A percentile compares a stretch with the other conserved stretches of the same genome.
Conservation (phyloP, 306 rosid genomes). For the Ochetophila trinervis region DNA sequence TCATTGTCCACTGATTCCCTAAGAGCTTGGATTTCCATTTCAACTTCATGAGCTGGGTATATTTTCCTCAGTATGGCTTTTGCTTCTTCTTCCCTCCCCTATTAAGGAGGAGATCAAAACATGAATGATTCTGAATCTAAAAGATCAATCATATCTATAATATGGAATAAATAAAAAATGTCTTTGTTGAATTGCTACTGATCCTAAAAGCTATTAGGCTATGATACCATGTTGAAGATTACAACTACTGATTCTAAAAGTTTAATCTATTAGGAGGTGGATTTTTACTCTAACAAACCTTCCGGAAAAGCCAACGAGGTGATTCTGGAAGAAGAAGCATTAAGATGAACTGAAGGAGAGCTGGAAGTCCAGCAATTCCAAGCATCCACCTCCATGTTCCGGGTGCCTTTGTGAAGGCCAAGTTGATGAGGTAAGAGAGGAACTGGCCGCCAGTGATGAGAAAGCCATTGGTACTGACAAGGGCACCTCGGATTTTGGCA, state of each 20-base stretch:
- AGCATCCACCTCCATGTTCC: conserved; percentile 82
- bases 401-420: conserved; percentile 51
- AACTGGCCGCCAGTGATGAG: conserved; percentile 73
- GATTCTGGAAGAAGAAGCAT: conserved; percentile 64
- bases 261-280: no score
- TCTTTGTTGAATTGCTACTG: no score
- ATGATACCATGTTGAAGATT: no score
- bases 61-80: conserved; percentile 38
- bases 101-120: neutral
- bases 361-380: conserved; percentile 67
- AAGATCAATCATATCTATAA: neutral
- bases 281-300: no score
- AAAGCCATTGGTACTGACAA: conserved; percentile 55
- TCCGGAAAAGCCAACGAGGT: conserved; percentile 64
- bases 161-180: no score
- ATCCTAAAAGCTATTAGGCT: no score
- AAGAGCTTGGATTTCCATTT: conserved; percentile 37
- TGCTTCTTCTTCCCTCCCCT: conserved; percentile 54
- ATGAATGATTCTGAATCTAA: neutral
- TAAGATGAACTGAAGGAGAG: conserved; percentile 33
- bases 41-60: conserved; percentile 39
- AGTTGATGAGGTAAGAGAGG: conserved; percentile 62
- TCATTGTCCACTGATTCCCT: conserved; percentile 45
- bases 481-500: conserved; percentile 58
- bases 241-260: no score